A percentile compares a stretch with the other conserved stretches of the same genome.
These are phyloP conservation scores for Brettanomyces bruxellensis DNA, from an alignment of 805 yeast species.

Conservation along the genomic window DNA sequence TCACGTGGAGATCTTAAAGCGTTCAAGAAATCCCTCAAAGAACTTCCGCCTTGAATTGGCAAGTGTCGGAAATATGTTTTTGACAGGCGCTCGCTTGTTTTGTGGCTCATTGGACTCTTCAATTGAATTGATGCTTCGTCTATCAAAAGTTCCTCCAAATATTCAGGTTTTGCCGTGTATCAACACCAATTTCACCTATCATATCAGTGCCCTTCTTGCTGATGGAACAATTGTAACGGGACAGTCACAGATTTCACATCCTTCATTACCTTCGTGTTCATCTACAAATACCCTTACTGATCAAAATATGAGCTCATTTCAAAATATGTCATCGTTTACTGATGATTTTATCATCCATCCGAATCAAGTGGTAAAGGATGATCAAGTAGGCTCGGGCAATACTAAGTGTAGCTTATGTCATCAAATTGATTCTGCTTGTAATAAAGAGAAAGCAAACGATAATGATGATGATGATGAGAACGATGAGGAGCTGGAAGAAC, in stretches of 20 bases:
- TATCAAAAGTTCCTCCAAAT: constrained; percentile 47
- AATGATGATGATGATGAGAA: constrained; percentile 13
- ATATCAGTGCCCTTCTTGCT: constrained; percentile 65
- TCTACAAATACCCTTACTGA: background rate
- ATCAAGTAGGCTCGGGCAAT: background rate
- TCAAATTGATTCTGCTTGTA: background rate
- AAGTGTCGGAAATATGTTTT: constrained; percentile 73
- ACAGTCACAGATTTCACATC: constrained; percentile 91
- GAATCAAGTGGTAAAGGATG: background rate
- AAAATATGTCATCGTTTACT: constrained; percentile 1
- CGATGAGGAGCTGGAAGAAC: constrained; percentile 47
- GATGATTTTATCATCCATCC: constrained; percentile 1
- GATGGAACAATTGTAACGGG: constrained; percentile 77
- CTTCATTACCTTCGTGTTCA: constrained; percentile 22
- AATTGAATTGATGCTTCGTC: constrained; percentile 60
- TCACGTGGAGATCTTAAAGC: constrained; percentile 65
- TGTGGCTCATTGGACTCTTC: constrained; percentile 82
- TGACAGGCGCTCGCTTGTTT: constrained; percentile 74
- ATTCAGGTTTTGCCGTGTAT: constrained; percentile 68
- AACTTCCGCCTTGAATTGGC: constrained; percentile 72
- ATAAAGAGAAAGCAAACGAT: background rate
- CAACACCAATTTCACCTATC: constrained; percentile 78
- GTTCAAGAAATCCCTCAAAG: constrained; percentile 44
- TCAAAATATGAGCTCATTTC: background rate
- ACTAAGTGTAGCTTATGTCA: background rate